A percentile compares a stretch with the other conserved stretches of the same genome.
phyloP scores from a whole-genome alignment of 139 green algal species.

The Mychonastes homosphaera region DNA sequence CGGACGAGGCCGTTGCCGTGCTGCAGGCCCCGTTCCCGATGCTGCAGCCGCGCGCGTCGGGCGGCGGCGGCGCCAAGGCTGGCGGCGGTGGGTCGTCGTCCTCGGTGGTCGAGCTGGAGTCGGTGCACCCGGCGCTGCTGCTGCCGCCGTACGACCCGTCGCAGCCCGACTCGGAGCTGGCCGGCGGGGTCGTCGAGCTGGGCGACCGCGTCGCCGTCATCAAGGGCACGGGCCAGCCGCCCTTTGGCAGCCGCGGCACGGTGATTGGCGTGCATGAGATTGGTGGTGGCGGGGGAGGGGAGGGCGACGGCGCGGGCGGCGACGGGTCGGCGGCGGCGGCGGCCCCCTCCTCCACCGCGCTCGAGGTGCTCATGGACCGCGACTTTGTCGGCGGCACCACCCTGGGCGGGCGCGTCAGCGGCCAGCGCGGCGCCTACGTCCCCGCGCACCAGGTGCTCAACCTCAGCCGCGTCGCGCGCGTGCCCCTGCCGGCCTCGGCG shows the following conservation, averaged over 20 bases:
- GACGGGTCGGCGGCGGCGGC: constrained; percentile 51
- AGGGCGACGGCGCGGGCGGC: neutral
- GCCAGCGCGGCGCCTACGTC: constrained; percentile 25
- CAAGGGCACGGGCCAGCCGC: constrained; percentile 34
- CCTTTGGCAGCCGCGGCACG: constrained; percentile 61
- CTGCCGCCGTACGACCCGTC: constrained; percentile 49
- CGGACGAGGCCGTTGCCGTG: constrained; percentile 56
- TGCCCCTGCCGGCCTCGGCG: neutral
- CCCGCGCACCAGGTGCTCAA: constrained; percentile 31
- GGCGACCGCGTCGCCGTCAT: constrained; percentile 67
- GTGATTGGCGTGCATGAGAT: constrained; percentile 29
- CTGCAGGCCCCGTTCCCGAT: constrained; percentile 37
- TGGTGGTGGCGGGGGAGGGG: neutral
- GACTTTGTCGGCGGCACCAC: constrained; percentile 38
- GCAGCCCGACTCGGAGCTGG: constrained; percentile 24
- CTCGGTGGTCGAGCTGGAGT: constrained; percentile 51
- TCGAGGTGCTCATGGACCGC: constrained; percentile 64
- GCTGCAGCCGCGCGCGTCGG: constrained; percentile 10
- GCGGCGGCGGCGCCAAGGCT: neutral
- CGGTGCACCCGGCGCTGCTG: constrained; percentile 60
- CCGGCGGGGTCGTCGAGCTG: constrained; percentile 65
- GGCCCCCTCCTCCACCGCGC: too few species aligned
- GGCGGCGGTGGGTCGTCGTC: neutral
- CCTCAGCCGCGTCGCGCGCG: constrained; percentile 7
- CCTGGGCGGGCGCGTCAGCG: constrained; percentile 21